Percentiles rank a stretch among this genome's conserved stretches.
phyloP scores from a whole-genome alignment of 495 filamentous ascomycete genomes.

The Aspergillus taichungensis region DNA sequence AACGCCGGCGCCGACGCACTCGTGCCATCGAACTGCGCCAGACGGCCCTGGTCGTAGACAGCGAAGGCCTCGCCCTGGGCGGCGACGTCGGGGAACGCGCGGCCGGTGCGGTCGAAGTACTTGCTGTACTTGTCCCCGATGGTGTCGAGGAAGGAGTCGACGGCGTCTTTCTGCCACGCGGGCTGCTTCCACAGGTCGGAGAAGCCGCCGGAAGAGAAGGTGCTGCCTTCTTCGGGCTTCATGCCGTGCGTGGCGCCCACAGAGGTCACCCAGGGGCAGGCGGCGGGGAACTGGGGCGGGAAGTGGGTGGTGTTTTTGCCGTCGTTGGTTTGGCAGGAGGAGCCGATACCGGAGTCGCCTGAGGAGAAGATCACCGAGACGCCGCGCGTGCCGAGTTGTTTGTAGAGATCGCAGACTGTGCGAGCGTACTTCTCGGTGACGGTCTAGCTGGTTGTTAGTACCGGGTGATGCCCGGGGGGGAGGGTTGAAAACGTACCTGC shows the following conservation, averaged over 20 bases:
- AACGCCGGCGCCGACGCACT: slow-evolving; percentile 57
- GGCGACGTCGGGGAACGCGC: slow-evolving; percentile 66
- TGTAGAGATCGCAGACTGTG: slow-evolving; percentile 60
- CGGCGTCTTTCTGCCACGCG: slow-evolving; percentile 49
- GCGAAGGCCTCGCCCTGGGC: slow-evolving; percentile 50
- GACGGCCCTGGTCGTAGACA: slow-evolving; percentile 43
- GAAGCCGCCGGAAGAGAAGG: slow-evolving; percentile 60
- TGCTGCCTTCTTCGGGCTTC: slow-evolving; percentile 48
- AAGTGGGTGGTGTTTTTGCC: slow-evolving; percentile 58
- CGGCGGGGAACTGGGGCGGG: slow-evolving; percentile 60
- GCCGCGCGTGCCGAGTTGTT: slow-evolving; percentile 66
- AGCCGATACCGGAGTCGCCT: slow-evolving; percentile 65
- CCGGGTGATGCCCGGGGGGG: not conserved
- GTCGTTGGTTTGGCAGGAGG: slow-evolving; percentile 56
- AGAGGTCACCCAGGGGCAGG: slow-evolving; percentile 65
- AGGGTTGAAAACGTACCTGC: slow-evolving; percentile 21
- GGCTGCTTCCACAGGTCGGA: slow-evolving; percentile 55
- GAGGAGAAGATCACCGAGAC: slow-evolving; percentile 64
- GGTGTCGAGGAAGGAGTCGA: slow-evolving; percentile 45
- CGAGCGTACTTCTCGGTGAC: slow-evolving; percentile 58
- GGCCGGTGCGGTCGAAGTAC: slow-evolving; percentile 52
- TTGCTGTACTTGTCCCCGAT: slow-evolving; percentile 39
- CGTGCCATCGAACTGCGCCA: slow-evolving; percentile 51
- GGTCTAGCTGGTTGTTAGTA: slow-evolving; percentile 36
- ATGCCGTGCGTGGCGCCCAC: slow-evolving; percentile 57